Evolutionary conservation across 2,329 filamentous ascomycete genomes (phyloP), one percentile per base, ranked within the genome.

Genomic region (Camptophora hylomeconis): DNA sequence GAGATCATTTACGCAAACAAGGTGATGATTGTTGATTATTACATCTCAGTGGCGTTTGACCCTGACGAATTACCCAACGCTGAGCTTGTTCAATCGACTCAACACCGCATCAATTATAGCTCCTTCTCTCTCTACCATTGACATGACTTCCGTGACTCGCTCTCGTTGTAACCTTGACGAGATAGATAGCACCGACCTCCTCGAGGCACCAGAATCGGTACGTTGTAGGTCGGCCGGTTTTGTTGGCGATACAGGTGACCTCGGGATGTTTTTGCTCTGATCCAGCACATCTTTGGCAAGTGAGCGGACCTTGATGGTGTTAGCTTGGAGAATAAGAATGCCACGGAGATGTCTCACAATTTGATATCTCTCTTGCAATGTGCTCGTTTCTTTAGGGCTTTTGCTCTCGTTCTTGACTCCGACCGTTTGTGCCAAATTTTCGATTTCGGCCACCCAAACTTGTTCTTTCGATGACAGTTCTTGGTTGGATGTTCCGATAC

Each of bases 101-200:
- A 41, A 38, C 8, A 36, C 40, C 9, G 38, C 40, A 3, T 45
- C 40, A 19, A 45, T 45, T 14, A 45, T 35, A 3, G 43, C 43
- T 9, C 30, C 33, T 56, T 65, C 61, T 51, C 60, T 49, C 34
- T 64, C 61, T 25, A 65, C 57, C 58, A 65, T 57, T 21, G 47
- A 51, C 58, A 62, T 62, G 5, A 61, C 61, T 43, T 65, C 58
- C 2, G 50, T 49, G 26, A 64, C 48, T 45, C 55, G 60, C 19
- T 57, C 56, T 20, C 54, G 55, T 35, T 63, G 60, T 15, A 64
- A 40, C 29, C 55, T n/a, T n/a, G n/a, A n/a, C n/a, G n/a, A n/a
- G n/a, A n/a, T n/a, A n/a, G n/a, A 49, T 24, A 53, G 50, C 2
- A n/a, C n/a, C n/a, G n/a, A n/a, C n/a, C n/a, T n/a, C n/a, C n/a